Conservation (phyloP, 345 rosid genomes). For the Salix arbutifolia region DNA sequence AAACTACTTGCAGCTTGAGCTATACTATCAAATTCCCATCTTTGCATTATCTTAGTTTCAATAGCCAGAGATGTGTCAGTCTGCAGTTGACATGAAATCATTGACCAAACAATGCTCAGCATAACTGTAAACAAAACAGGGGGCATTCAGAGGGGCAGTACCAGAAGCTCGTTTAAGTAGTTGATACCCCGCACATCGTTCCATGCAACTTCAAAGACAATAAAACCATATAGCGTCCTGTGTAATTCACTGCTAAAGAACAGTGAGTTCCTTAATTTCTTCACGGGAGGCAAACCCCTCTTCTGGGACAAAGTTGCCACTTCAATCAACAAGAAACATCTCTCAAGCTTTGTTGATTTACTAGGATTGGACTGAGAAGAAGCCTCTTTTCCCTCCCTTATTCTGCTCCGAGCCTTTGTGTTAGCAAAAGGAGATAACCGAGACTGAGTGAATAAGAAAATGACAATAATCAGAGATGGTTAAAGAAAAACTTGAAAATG, state of each 20-base stretch:
- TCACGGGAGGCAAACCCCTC: slow-evolving; percentile 57
- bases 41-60: slow-evolving; percentile 80
- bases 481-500: not conserved
- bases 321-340: slow-evolving; percentile 69
- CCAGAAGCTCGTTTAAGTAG: slow-evolving; percentile 93
- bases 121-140: slow-evolving; percentile 6
- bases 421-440: slow-evolving; percentile 97
- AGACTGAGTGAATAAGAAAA: slow-evolving; percentile 51
- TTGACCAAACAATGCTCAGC: slow-evolving; percentile 16
- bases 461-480: slow-evolving; percentile 6
- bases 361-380: slow-evolving; percentile 26
- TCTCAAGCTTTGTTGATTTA: slow-evolving; percentile 40
- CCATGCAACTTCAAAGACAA: slow-evolving; percentile 89
- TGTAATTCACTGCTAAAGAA: slow-evolving; percentile 60
- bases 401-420: slow-evolving; percentile 54
- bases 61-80: slow-evolving; percentile 90
- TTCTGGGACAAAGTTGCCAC: slow-evolving; percentile 54
- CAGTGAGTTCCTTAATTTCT: slow-evolving; percentile 60
- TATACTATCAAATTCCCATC: slow-evolving; percentile 98
- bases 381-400: slow-evolving; percentile 34
- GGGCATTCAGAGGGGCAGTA: slow-evolving; percentile 25
- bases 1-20: slow-evolving; percentile 60
- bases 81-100: slow-evolving; percentile 43
- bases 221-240: slow-evolving; percentile 78
- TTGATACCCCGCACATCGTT: slow-evolving; percentile 77